Conservation (phyloP, 1,284 basidiomycete species). For the Cryptococcus sp. region DNA sequence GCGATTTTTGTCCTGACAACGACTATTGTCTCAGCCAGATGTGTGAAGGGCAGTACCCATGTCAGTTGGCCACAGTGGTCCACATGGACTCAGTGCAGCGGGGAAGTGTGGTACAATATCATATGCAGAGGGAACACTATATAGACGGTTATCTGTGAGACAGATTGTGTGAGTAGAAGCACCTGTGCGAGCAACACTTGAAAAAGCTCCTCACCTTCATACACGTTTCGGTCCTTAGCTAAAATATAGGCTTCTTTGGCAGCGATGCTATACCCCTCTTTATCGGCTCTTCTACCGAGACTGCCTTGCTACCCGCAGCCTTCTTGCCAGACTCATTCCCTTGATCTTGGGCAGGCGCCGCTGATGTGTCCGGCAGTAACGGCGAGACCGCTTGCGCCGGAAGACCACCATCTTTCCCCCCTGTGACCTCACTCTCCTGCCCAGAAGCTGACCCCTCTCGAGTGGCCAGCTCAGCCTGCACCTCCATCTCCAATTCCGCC, state of each 20-base stretch:
- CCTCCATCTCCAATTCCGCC: slow-evolving; percentile 27
- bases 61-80: too few species aligned
- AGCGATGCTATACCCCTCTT: slow-evolving; percentile 34
- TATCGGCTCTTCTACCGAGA: slow-evolving; percentile 11
- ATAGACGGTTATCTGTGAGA: too few species aligned
- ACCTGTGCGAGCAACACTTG: too few species aligned
- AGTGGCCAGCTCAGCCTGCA: slow-evolving; percentile 15
- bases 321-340: not conserved
- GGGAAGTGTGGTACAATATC: too few species aligned
- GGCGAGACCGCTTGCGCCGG: not conserved
- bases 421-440: not conserved
- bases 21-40: too few species aligned
- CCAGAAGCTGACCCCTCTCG: not conserved
- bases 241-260: slow-evolving; percentile 38
- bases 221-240: too few species aligned
- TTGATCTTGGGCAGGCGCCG: not conserved
- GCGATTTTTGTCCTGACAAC: too few species aligned
- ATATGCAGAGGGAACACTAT: too few species aligned
- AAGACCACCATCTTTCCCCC: not conserved
- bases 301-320: not conserved
- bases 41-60: too few species aligned
- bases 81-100: too few species aligned
- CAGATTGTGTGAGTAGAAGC: too few species aligned
- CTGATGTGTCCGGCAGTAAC: not conserved
- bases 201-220: too few species aligned